phyloP scores from a whole-genome alignment of 2,329 filamentous ascomycete genomes.

The Coniella vitis region DNA sequence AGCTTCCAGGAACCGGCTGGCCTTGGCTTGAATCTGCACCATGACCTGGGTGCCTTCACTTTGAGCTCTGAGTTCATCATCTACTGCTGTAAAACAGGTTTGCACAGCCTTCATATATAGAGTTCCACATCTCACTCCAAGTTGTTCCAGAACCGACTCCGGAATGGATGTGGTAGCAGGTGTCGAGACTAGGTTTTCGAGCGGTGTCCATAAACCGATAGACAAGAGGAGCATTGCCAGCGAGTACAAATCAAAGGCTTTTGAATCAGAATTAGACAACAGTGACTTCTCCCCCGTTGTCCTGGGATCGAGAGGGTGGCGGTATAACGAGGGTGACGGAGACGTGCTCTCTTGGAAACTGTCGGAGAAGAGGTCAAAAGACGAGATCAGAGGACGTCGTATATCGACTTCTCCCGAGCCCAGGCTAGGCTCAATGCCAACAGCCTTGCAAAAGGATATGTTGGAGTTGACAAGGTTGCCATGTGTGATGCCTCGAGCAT shows the following conservation, averaged over 20 bases:
- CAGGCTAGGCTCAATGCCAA: slow-evolving; percentile 33
- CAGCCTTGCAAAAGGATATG: slow-evolving; percentile 55
- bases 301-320: slow-evolving; percentile 59
- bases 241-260: slow-evolving; percentile 63
- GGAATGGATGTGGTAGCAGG: slow-evolving; percentile 45
- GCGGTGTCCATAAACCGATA: slow-evolving; percentile 67
- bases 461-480: slow-evolving; percentile 63
- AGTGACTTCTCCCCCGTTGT: slow-evolving; percentile 40
- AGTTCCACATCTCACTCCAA: slow-evolving; percentile 63
- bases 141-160: slow-evolving; percentile 54
- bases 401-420: slow-evolving; percentile 50
- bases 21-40: slow-evolving; percentile 46
- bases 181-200: slow-evolving; percentile 46
- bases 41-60: slow-evolving; percentile 43
- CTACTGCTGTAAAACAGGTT: slow-evolving; percentile 64
- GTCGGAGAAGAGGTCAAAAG: slow-evolving; percentile 67
- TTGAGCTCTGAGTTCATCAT: slow-evolving; percentile 47
- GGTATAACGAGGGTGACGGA: slow-evolving; percentile 42
- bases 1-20: slow-evolving; percentile 52
- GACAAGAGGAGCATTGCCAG: slow-evolving; percentile 67
- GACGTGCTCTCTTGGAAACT: slow-evolving; percentile 27
- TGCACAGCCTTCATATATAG: slow-evolving; percentile 71
- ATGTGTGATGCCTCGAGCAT: slow-evolving; percentile 62
- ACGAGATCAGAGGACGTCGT: slow-evolving; percentile 61
- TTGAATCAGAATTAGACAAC: slow-evolving; percentile 44